Base-by-base conservation (phyloP, 768 basidiomycete genomes). In the Suillus decipiens region DNA sequence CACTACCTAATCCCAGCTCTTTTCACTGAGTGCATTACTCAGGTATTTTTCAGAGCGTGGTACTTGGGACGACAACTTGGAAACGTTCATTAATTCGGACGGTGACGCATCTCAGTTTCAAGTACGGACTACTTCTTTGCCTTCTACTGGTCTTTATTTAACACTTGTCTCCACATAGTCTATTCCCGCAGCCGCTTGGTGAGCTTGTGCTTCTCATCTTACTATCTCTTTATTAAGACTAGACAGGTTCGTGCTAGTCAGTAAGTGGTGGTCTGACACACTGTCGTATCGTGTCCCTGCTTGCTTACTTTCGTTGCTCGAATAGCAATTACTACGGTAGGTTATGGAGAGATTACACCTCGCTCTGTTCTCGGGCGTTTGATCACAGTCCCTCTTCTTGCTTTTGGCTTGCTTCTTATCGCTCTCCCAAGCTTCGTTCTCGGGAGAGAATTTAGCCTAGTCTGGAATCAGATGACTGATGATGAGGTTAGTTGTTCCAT, bases 41-140 rank as follows among this genome's bases (percentile, higher is more conserved):
- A 91, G 91, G 65, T 96, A 95, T 71, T 96, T 96, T 70, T 89
- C 89, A 2, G 95, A 97, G 76, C 81, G 95, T 22, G 95, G 95
- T 1, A 89, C 89, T 1, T 97, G 95, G 95, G 94, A 96, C 65
- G 85, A 86, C 8, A 82, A 83, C 1, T 76, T 96, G 0, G 89
- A 86, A 48, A 89, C 85, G 4, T 97, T 95, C 71, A 84, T 95
- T 56, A 92, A 95, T 70, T 82, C 86, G 0, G 92, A 96, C 63
- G 95, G 95, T 3, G 90, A 92, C 68, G 89, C 90, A 0, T 86
- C 87, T 7, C 89, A 91, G 64, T 93, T 94, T 67, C 83, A 88
- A 34, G 90, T 89, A 72, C 60, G 85, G 39, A 72, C 1, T 5
- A 53, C 17, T 12, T 36, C 10, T 22, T 36, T n/a, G 17, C 34